Percentiles rank a stretch among this genome's conserved stretches.
Conservation (phyloP, 73 alveolate species). For the Paramecium sonneborni region DNA sequence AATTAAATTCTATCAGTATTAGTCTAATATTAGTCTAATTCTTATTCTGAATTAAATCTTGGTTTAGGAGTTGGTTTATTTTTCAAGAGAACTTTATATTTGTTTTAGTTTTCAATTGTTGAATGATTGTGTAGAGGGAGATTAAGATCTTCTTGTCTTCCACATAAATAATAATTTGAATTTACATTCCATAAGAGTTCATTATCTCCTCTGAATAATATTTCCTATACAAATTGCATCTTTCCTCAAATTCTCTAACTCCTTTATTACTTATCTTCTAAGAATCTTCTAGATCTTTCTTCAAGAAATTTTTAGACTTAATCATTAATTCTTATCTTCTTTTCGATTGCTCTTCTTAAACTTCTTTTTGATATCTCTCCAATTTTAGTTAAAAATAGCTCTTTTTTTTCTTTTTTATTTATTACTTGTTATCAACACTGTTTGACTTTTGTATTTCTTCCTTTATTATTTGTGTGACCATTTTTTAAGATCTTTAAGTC, state of each 20-base stretch:
- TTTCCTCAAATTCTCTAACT: neutral
- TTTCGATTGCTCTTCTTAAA: neutral
- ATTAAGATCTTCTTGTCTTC: slow-evolving; percentile 3
- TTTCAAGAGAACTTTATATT: neutral
- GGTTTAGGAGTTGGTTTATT: neutral
- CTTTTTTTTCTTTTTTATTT: neutral
- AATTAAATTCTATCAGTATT: neutral
- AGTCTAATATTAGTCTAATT: neutral
- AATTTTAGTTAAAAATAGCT: neutral
- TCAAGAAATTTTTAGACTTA: neutral
- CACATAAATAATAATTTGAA: neutral
- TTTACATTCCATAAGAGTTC: neutral
- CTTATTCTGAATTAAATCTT: neutral
- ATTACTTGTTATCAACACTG: neutral
- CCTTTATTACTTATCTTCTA: neutral
- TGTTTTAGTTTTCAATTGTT: neutral
- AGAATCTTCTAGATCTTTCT: neutral
- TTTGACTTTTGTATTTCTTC: neutral
- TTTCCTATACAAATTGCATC: neutral
- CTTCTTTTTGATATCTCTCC: neutral
- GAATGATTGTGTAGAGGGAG: neutral
- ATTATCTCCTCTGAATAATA: slow-evolving; percentile 24
- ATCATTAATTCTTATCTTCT: neutral
- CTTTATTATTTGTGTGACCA: neutral
- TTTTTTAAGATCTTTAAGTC: neutral